Evolutionary conservation across 2,329 filamentous ascomycete species (phyloP).

Genomic region (Neopestalotiopsis clavispora): DNA sequence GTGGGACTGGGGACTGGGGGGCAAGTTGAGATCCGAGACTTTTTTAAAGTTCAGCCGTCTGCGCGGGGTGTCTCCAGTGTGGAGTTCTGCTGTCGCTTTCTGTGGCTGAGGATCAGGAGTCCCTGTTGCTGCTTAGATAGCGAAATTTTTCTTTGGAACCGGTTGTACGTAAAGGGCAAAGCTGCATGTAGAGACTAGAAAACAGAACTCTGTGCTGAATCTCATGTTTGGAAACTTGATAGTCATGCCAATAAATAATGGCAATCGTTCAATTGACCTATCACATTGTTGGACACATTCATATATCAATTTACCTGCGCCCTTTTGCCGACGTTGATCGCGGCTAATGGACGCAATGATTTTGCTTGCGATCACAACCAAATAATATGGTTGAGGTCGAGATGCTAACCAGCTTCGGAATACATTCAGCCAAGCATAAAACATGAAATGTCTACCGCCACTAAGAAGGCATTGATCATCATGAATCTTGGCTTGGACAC

Average conservation of each 20-base stretch:
- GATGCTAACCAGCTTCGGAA: neutral
- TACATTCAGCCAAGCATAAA: neutral
- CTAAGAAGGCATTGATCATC: too few species aligned
- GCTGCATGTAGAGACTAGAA: neutral
- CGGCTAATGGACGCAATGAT: neutral
- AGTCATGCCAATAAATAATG: neutral
- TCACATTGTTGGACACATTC: neutral
- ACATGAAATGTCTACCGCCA: too few species aligned
- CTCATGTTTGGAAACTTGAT: neutral
- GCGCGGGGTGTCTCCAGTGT: neutral
- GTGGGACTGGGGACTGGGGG: too few species aligned
- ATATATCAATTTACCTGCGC: neutral
- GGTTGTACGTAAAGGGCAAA: neutral
- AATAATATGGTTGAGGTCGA: neutral
- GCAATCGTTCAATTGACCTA: too few species aligned
- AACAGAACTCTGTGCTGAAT: neutral
- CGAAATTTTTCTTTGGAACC: neutral
- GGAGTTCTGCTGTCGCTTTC: neutral
- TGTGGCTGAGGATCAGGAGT: neutral
- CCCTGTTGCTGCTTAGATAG: neutral
- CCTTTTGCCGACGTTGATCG: constrained; percentile 1
- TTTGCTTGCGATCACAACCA: neutral
- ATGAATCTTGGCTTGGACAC: too few species aligned
- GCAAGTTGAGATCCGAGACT: too few species aligned
- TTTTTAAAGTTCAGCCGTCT: constrained; percentile 2